Base-by-base conservation (phyloP, 2,329 filamentous ascomycete genomes). In the Fusarium phyllophilum region DNA sequence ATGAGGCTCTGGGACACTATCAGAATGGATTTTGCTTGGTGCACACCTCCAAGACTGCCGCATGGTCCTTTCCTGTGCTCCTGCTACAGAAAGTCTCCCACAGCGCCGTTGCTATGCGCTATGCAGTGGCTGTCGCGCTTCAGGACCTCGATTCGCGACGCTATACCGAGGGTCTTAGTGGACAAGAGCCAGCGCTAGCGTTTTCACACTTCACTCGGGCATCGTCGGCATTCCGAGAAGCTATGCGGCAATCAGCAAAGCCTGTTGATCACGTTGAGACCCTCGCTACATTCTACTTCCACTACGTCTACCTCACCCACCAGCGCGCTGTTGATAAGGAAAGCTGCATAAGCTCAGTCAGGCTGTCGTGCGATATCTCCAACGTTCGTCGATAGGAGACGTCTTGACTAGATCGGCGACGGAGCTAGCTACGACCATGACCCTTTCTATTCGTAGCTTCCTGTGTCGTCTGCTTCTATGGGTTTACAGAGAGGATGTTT, bases 111-210 rank as follows among this genome's bases (percentile, higher is more conserved):
- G 45, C 45, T 17, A 12, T 31, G 26, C 45, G 45, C 14, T 48
- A 22, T 15, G 20, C 45, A 8, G 20, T 48, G 4, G 45, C 45
- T 31, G 45, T 48, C 20, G 20, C 26, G 18, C 45, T 48, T 3
- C 20, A 48, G 7, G 45, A 48, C 14, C 20, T n/a, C 6, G 26
- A 48, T n/a, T 0, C 14, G 7, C 26, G 45, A 5, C 45, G 26
- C 20, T 2, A n/a, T 31, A 2, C 14, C 4, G 26, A 17, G 20
- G 14, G 1, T n/a, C 7, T 5, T 8, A 17, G 1, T 17, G 14
- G 14, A 48, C 20, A 11, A 22, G 45, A n/a, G 4, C 31, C 45
- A 17, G 4, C 45, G 20, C 4, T 48, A 3, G 26, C 45, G 20
- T 6, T 48, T 17, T 48, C 45, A 0, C 20, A 31, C 20, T 48